Percentiles rank a stretch among this genome's conserved stretches.
Evolutionary conservation across 441 rosid genomes (phyloP).

Genomic region (Erodium chrysanthum): DNA sequence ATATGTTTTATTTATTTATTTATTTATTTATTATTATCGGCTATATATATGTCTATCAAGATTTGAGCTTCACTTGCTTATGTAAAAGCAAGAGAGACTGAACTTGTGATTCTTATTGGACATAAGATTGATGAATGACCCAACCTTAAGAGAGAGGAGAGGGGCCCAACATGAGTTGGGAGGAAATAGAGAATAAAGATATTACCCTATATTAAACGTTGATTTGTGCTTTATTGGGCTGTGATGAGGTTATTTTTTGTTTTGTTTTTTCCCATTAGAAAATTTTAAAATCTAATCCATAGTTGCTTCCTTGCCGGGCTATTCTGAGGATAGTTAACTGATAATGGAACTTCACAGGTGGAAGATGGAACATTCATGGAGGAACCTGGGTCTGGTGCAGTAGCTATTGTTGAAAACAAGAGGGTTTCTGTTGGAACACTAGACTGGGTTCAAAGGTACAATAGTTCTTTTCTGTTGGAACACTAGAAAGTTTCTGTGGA

Average conservation of each 20-base stretch:
- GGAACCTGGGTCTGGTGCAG: conserved; percentile 93
- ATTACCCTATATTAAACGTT: not conserved
- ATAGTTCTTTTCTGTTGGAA: not conserved
- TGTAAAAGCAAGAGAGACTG: too few relatives aligned
- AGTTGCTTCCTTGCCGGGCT: not conserved
- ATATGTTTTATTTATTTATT: too few relatives aligned
- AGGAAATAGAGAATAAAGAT: too few relatives aligned
- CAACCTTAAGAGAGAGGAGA: too few relatives aligned
- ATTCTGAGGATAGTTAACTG: not conserved
- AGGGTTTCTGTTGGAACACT: conserved; percentile 81
- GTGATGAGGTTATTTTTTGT: not conserved
- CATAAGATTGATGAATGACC: too few relatives aligned
- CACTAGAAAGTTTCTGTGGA: not conserved
- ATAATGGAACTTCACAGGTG: conserved; percentile 32
- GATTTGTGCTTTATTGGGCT: not conserved
- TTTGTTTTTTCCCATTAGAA: not conserved
- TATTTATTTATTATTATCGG: too few relatives aligned
- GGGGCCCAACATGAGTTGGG: too few relatives aligned
- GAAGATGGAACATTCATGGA: conserved; percentile 74
- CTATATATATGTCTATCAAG: too few relatives aligned
- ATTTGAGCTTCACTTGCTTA: too few relatives aligned
- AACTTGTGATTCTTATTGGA: too few relatives aligned
- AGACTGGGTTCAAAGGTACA: conserved; percentile 87
- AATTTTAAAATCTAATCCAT: not conserved
- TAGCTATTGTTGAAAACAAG: conserved; percentile 51